A percentile compares a stretch with the other conserved stretches of the same genome.
Evolutionary conservation across 2,329 filamentous ascomycete genomes (phyloP).

Genomic region (Tolypocladium amazonense): DNA sequence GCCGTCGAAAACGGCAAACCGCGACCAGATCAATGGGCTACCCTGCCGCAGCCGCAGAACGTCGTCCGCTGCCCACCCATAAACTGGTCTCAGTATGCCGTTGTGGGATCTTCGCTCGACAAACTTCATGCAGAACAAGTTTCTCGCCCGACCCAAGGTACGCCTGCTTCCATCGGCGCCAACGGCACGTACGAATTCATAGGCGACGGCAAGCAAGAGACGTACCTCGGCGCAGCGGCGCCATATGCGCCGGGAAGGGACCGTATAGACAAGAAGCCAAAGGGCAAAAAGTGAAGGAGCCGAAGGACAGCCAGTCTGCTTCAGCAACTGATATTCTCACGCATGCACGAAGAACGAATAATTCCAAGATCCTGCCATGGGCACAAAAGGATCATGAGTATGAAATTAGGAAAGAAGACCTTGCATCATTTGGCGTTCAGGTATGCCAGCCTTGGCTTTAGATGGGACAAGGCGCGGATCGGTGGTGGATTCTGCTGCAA

Average conservation of each 20-base stretch:
- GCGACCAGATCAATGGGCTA: slow-evolving; percentile 38
- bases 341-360: neutral
- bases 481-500: neutral
- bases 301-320: too few species aligned
- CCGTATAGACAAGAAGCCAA: slow-evolving; percentile 28
- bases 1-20: slow-evolving; percentile 19
- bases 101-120: slow-evolving; percentile 72
- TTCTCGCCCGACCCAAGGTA: slow-evolving; percentile 47
- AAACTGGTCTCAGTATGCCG: slow-evolving; percentile 90
- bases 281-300: slow-evolving; percentile 17
- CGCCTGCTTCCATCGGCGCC: slow-evolving; percentile 31
- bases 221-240: slow-evolving; percentile 41
- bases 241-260: slow-evolving; percentile 46
- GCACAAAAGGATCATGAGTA: neutral
- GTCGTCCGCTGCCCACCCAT: slow-evolving; percentile 79
- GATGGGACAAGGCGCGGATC: neutral
- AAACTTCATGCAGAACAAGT: slow-evolving; percentile 75
- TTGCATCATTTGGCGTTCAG: neutral
- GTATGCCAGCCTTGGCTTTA: neutral
- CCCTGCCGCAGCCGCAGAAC: slow-evolving; percentile 67
- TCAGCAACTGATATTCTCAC: neutral
- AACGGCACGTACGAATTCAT: slow-evolving; percentile 42
- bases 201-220: slow-evolving; percentile 31
- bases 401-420: neutral
- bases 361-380: neutral